phyloP scores from a whole-genome alignment of 2,329 filamentous ascomycete species.

The Verticillium isaacii region DNA sequence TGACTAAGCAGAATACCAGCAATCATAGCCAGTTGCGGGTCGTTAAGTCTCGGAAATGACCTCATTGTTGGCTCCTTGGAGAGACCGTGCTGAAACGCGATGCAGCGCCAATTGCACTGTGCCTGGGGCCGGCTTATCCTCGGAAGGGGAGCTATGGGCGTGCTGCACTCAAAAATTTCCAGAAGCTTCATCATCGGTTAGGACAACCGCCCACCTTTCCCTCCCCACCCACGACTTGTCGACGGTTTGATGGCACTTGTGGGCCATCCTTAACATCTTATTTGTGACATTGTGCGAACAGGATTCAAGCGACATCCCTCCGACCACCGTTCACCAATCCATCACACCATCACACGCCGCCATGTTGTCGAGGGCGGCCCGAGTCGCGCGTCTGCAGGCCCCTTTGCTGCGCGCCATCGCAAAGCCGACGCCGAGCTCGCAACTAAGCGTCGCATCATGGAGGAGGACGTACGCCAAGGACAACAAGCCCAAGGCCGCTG shows the following conservation, averaged over 20 bases:
- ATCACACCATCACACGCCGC: not conserved
- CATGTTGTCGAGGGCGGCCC: slow-evolving; percentile 17
- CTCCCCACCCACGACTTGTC: not conserved
- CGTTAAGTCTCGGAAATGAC: not conserved
- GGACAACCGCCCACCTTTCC: not conserved
- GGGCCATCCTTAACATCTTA: slow-evolving; percentile 1
- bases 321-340: not conserved
- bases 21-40: not conserved
- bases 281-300: not conserved
- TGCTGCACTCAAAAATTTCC: slow-evolving; percentile 3
- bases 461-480: slow-evolving; percentile 11
- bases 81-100: not conserved
- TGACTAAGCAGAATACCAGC: not conserved
- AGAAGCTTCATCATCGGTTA: slow-evolving; percentile 1
- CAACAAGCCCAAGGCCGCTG: slow-evolving; percentile 3
- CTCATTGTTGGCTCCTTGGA: not conserved
- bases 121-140: not conserved
- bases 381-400: slow-evolving; percentile 13
- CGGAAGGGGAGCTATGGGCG: not conserved
- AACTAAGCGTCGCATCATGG: slow-evolving; percentile 8
- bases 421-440: slow-evolving; percentile 10
- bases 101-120: not conserved
- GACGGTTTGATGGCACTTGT: not conserved
- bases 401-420: slow-evolving; percentile 11
- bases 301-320: not conserved